Evolutionary conservation across 2,329 filamentous ascomycete genomes (phyloP).

Genomic region (Celoporthe dispersa): DNA sequence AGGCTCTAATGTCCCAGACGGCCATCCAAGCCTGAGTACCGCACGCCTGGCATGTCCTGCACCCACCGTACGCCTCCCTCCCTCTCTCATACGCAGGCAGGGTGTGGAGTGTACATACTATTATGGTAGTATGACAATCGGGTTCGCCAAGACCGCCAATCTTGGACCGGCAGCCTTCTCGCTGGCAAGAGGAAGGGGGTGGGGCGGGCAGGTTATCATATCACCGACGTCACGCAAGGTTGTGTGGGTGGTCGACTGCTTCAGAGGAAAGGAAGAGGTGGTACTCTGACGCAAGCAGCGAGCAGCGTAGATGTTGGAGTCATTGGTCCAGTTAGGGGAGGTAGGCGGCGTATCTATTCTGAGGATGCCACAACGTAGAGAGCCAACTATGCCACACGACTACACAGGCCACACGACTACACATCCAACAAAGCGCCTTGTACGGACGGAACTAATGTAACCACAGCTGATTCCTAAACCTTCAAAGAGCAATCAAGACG

Average conservation of each 20-base stretch:
- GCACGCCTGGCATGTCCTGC: not conserved
- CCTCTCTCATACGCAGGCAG: not conserved
- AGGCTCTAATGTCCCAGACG: too few relatives aligned
- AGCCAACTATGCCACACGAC: not conserved
- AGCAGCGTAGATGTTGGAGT: not conserved
- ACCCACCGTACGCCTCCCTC: not conserved
- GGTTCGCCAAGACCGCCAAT: not conserved
- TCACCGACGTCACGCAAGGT: not conserved
- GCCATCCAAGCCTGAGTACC: not conserved
- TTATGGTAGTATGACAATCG: not conserved
- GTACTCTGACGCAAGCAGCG: not conserved
- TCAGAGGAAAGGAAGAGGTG: not conserved
- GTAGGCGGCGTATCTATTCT: not conserved
- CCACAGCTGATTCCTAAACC: slow-evolving; percentile 40
- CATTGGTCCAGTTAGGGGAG: not conserved
- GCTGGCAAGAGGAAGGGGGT: not conserved
- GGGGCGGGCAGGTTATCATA: not conserved
- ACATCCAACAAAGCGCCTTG: not conserved
- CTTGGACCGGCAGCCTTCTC: not conserved
- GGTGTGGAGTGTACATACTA: not conserved
- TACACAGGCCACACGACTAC: not conserved
- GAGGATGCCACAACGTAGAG: not conserved
- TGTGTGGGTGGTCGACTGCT: not conserved
- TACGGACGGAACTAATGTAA: slow-evolving; percentile 31
- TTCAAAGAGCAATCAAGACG: slow-evolving; percentile 38